Evolutionary conservation across 2,329 filamentous ascomycete species (phyloP), one percentile per base, ranked within the genome.

Genomic region (Diaporthe citri): DNA sequence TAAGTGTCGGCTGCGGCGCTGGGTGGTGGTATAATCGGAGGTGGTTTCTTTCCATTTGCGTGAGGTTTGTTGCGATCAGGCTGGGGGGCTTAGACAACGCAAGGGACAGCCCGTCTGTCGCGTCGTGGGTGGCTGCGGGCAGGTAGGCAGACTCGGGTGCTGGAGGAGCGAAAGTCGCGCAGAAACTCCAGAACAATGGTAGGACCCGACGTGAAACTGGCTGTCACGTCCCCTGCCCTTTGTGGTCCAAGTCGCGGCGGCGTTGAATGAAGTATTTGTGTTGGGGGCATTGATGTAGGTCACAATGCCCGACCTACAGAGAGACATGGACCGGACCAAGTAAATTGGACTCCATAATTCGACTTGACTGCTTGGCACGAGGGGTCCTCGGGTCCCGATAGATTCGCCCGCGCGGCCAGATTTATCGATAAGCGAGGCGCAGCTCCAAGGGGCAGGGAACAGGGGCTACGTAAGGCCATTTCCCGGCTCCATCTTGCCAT

Each of bases 401-500:
- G 9, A 64, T 31, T 55, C 34, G 71, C 56, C 70, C 46, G 36
- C 71, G 48, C 57, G 28, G 64, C 46, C 64, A 51, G 46, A 48
- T 39, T 72, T 72, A 72, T 72, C 71, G 71, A 72, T 72, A 72
- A 72, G 57, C 71, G 36, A 52, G 55, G 71, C 71, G 57, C 71
- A 60, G 64, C 64, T 15, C 3, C 64, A 55, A 34, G 64, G 64
- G 64, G 64, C 34, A 36, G 28, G 64, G n/a, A 7, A n/a, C 59
- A 43, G 13, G 59, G 59, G 36, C 59, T 67, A 67, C 43, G 62
- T 39, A 52, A 55, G 46, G 64, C 64, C 64, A 67, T 52, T 67
- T 52, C 64, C 46, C 9, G 34, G 62, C 43, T 36, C 28, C 46
- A 31, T 52, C 62, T 67, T 67, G 31, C 62, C 64, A 67, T 39